Evolutionary conservation across 495 filamentous ascomycete species (phyloP).

Genomic region (Thermochaetoides thermophila): DNA sequence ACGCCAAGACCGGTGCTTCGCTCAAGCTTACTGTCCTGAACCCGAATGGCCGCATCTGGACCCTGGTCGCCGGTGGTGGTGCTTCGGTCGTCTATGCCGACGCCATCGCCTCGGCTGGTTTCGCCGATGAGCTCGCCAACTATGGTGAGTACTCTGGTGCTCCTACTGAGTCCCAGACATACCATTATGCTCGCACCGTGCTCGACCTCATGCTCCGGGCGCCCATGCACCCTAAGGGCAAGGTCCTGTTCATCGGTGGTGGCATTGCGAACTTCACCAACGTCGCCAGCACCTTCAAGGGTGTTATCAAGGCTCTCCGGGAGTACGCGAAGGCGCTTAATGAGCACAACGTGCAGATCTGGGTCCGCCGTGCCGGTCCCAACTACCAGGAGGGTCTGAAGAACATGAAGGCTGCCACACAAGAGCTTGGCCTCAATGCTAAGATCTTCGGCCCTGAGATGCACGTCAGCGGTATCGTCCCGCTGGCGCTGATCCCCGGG

Average conservation of each 20-base stretch:
- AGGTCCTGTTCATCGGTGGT: slow-evolving; percentile 97
- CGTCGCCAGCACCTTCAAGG: slow-evolving; percentile 97
- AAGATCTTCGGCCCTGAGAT: slow-evolving; percentile 98
- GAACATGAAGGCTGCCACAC: slow-evolving; percentile 94
- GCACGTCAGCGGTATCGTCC: slow-evolving; percentile 56
- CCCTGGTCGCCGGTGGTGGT: slow-evolving; percentile 96
- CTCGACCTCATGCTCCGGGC: slow-evolving; percentile 95
- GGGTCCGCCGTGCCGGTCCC: slow-evolving; percentile 96
- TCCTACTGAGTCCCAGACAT: slow-evolving; percentile 94
- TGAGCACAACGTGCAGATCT: slow-evolving; percentile 98
- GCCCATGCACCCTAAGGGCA: slow-evolving; percentile 72
- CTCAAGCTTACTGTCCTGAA: slow-evolving; percentile 97
- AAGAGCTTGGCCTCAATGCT: slow-evolving; percentile 85
- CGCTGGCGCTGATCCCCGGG: slow-evolving; percentile 44
- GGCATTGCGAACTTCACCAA: slow-evolving; percentile 99
- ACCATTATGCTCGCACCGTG: slow-evolving; percentile 93
- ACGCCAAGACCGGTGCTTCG: slow-evolving; percentile 97
- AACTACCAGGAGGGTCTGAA: slow-evolving; percentile 99
- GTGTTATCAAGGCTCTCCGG: slow-evolving; percentile 92
- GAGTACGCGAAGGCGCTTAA: slow-evolving; percentile 73
- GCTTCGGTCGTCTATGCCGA: slow-evolving; percentile 98
- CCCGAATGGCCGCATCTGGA: slow-evolving; percentile 84
- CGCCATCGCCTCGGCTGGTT: slow-evolving; percentile 93
- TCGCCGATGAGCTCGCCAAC: slow-evolving; percentile 92
- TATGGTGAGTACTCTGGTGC: slow-evolving; percentile 99